Evolutionary conservation across 371 early-diverging fungal genomes (phyloP).

Genomic region (Haplosporangium sp.): DNA sequence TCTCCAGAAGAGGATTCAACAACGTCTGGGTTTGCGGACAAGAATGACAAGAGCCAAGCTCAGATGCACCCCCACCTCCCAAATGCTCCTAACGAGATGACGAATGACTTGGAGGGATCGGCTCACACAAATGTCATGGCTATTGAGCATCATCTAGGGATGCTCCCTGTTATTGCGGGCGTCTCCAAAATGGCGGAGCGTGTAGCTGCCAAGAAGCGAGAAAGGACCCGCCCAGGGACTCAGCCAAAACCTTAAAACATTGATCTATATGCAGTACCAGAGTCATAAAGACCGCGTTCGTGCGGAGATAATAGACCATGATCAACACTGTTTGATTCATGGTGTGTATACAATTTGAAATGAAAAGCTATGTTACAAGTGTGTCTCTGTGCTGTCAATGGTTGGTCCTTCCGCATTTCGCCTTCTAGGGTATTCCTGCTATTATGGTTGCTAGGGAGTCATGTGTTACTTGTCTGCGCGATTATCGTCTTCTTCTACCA

Average conservation of each 20-base stretch:
- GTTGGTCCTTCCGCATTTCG: too few species aligned
- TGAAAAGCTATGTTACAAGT: too few species aligned
- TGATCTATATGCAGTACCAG: not conserved
- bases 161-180: slow-evolving; percentile 47
- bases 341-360: too few species aligned
- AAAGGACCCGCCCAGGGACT: slow-evolving; percentile 34
- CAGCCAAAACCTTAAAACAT: slow-evolving; percentile 26
- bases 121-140: slow-evolving; percentile 50
- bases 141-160: slow-evolving; percentile 51
- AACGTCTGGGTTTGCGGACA: not conserved
- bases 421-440: too few species aligned
- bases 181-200: slow-evolving; percentile 56
- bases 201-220: slow-evolving; percentile 51
- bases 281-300: too few species aligned
- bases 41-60: slow-evolving; percentile 19
- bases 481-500: slow-evolving; percentile 19
- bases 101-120: slow-evolving; percentile 7
- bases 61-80: slow-evolving; percentile 49
- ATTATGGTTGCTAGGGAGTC: too few species aligned
- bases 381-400: too few species aligned
- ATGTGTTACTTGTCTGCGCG: too few species aligned
- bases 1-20: not conserved
- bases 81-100: slow-evolving; percentile 21
- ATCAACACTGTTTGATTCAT: too few species aligned
- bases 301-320: too few species aligned